Conservation (phyloP, 1,139 yeast species). For the Suhomyces terraborum region DNA sequence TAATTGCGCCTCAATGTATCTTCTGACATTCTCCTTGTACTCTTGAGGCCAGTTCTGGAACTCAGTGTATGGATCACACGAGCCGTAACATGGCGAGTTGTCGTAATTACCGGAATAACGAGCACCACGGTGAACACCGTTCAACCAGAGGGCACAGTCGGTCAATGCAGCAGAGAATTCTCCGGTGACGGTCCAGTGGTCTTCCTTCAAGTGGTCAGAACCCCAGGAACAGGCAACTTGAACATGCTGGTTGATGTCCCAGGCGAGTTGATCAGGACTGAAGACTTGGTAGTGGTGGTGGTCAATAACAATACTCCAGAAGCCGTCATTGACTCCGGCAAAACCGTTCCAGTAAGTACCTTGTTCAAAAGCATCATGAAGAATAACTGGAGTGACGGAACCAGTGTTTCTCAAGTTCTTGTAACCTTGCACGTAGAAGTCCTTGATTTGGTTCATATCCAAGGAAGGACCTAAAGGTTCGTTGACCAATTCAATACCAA, state of each 20-base stretch:
- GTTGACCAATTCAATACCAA: conserved; percentile 83
- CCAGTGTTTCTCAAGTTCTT: conserved; percentile 48
- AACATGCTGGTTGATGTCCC: conserved; percentile 63
- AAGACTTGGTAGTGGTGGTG: conserved; percentile 95
- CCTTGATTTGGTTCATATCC: conserved; percentile 58
- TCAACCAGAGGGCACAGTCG: conserved; percentile 89
- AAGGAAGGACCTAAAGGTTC: conserved; percentile 83
- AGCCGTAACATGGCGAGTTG: conserved; percentile 54
- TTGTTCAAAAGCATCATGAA: conserved; percentile 77
- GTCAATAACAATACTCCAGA: conserved; percentile 74
- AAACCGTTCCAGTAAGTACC: conserved; percentile 61
- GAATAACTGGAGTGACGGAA: conserved; percentile 53
- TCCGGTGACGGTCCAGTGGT: conserved; percentile 78
- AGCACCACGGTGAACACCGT: conserved; percentile 88
- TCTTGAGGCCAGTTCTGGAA: conserved; percentile 60
- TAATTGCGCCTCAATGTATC: conserved; percentile 83
- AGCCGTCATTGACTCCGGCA: conserved; percentile 40
- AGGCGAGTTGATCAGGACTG: conserved; percentile 57
- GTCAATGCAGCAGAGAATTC: conserved; percentile 96
- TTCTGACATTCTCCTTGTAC: conserved; percentile 60
- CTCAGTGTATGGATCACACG: conserved; percentile 63
- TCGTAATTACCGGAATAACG: conserved; percentile 75
- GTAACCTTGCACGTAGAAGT: conserved; percentile 62
- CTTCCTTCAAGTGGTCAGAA: conserved; percentile 47
- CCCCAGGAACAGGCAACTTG: conserved; percentile 67